Base-by-base conservation (phyloP, 2,329 filamentous ascomycete species). In the Botrytis medusae region DNA sequence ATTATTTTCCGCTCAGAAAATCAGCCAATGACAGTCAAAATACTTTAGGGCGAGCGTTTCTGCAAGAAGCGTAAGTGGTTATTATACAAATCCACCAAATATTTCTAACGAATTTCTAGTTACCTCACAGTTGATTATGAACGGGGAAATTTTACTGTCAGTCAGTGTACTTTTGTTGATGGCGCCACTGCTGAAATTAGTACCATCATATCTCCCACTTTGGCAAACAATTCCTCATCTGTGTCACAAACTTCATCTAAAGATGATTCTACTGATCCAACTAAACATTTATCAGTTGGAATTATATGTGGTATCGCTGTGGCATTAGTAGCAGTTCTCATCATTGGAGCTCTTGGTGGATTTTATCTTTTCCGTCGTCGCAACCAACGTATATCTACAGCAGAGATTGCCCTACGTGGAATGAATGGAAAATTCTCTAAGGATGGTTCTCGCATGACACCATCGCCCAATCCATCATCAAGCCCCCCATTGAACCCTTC, bases 1-100 rank as follows among this genome's bases (percentile, higher is more conserved):
- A 75, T 85, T 81, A 81, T 44, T 84, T 84, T 72, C 82, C 83
- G 20, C 73, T 84, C 5, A 80, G 80, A 60, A 78, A 73, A 72
- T 79, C 82, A 2, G 75, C 75, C 0, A 81, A 81, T 71, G 76
- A 77, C 20, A 78, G 79, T 42, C 81, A 83, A 68, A 81, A 81
- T 75, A 83, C 81, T 9, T 76, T 84, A 64, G 82, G 83, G 22
- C 79, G 83, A 42, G 77, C 79, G 4, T 84, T 84, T 72, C 75
- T 84, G 4, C 83, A 84, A 76, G 83, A 84, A 76, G 81, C 81
- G 72, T 79, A 75, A 63, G 73, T 74, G n/a, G 7, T n/a, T 22
- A 12, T 20, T 25, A 25, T 34, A 20, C 1, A 32, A 20, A 48
- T 70, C n/a, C 61, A 32, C 29, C 9, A n/a, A 25, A 25, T 60